A percentile compares a stretch with the other conserved stretches of the same genome.
Evolutionary conservation across 192 early-diverging fungal genomes (phyloP).

Genomic region (Piromyces sp.): DNA sequence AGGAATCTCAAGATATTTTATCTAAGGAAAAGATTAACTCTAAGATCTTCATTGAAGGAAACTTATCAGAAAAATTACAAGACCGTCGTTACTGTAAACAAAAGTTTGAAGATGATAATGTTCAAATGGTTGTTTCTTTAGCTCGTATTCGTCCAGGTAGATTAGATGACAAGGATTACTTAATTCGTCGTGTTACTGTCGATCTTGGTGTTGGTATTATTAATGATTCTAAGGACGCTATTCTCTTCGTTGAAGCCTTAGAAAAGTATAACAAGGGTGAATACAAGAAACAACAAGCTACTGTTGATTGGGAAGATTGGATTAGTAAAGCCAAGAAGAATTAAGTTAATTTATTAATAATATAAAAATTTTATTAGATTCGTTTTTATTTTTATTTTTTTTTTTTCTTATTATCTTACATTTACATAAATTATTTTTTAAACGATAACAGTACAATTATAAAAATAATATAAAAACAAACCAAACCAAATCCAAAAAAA

Average conservation of each 20-base stretch:
- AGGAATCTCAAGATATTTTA: conserved; percentile 31
- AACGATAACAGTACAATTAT: too few relatives aligned
- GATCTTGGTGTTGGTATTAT: conserved; percentile 32
- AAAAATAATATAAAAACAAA: too few relatives aligned
- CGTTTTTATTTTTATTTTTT: too few relatives aligned
- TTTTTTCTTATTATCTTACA: too few relatives aligned
- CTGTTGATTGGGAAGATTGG: conserved; percentile 1
- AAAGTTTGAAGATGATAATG: conserved; percentile 13
- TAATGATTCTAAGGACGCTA: conserved; percentile 25
- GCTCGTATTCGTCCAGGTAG: conserved; percentile 10
- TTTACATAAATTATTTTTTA: not conserved
- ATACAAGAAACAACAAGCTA: not conserved
- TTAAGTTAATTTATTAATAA: not conserved
- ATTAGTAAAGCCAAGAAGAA: not conserved
- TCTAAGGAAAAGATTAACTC: not conserved
- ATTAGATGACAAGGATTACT: conserved; percentile 15
- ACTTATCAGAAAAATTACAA: conserved; percentile 1
- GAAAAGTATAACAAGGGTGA: conserved; percentile 11
- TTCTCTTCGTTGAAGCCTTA: conserved; percentile 27
- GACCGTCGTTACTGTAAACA: conserved; percentile 15
- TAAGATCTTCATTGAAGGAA: conserved; percentile 2
- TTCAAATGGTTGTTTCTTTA: conserved; percentile 24
- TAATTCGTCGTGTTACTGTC: conserved; percentile 22
- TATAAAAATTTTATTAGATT: too few relatives aligned
- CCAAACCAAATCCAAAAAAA: too few relatives aligned